Conservation (phyloP, 768 basidiomycete species). For the Infundibulicybe gibba region DNA sequence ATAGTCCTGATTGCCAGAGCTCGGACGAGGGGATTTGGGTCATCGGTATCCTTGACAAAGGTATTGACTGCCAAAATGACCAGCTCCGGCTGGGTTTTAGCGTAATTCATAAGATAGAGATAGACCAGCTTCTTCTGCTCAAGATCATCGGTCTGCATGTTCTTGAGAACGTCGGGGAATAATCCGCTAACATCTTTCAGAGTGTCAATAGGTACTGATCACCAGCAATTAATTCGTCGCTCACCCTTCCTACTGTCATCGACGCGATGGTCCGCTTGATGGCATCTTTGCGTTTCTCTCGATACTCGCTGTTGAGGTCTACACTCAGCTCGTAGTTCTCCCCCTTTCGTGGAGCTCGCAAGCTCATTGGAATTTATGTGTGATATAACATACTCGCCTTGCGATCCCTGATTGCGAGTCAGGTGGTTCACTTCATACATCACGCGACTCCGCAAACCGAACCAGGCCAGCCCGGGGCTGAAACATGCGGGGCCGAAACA, state of each 20-base stretch:
- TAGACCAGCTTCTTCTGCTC: conserved; percentile 99
- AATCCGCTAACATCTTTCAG: conserved; percentile 81
- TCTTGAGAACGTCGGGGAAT: conserved; percentile 98
- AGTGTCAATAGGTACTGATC: conserved; percentile 4
- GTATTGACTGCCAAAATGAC: conserved; percentile 99
- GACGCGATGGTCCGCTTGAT: conserved; percentile 97
- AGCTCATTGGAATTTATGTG: conserved; percentile 33
- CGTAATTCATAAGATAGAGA: conserved; percentile 98
- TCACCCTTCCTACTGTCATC: conserved; percentile 99
- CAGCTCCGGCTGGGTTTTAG: conserved; percentile 97
- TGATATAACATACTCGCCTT: background rate
- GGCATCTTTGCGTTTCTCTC: conserved; percentile 95
- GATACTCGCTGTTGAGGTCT: conserved; percentile 96
- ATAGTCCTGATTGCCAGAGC: conserved; percentile 97
- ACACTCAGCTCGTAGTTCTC: conserved; percentile 97
- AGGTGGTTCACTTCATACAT: too few species aligned
- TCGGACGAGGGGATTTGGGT: conserved; percentile 93
- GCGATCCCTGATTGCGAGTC: too few species aligned
- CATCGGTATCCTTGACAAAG: conserved; percentile 96
- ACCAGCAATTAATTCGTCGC: conserved; percentile 10
- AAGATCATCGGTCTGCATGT: conserved; percentile 99
- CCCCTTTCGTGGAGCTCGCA: conserved; percentile 69
- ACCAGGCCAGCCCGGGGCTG: too few species aligned
- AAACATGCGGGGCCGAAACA: too few species aligned
- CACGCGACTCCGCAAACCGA: too few species aligned